These are phyloP conservation scores for Aspergillus uvarum DNA, from an alignment of 2,329 filamentous ascomycete species.

Conservation along the genomic window DNA sequence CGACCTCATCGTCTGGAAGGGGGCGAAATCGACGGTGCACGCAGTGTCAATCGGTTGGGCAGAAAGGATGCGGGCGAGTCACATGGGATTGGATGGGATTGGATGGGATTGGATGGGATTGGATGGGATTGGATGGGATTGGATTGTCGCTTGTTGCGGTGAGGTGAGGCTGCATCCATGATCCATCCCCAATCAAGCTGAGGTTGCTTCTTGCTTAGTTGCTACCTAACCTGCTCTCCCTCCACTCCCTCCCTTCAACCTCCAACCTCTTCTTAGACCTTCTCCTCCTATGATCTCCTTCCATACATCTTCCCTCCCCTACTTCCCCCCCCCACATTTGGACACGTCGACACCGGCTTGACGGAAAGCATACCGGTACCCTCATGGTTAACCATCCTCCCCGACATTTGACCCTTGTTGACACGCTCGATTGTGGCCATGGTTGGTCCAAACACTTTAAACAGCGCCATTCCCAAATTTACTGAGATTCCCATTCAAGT, in stretches of 20 bases:
- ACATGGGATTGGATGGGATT: neutral
- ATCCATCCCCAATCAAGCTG: no score
- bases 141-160: conserved; percentile 3
- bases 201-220: neutral
- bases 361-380: neutral
- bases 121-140: neutral
- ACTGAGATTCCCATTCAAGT: neutral
- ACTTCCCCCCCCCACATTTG: conserved; percentile 1
- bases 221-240: conserved; percentile 1
- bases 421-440: neutral
- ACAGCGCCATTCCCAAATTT: neutral
- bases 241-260: neutral
- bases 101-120: neutral
- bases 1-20: neutral
- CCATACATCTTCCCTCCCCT: neutral
- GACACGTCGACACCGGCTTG: conserved; percentile 5
- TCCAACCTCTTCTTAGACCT: neutral
- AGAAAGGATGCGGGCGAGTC: conserved; percentile 1
- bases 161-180: conserved; percentile 1
- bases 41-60: neutral
- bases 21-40: neutral
- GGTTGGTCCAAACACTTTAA: neutral
- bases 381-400: neutral
- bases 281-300: neutral
- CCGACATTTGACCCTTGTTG: neutral